These are phyloP conservation scores for Phyllosticta paracitricarpa DNA, from an alignment of 2,329 filamentous ascomycete species.

Conservation along the genomic window DNA sequence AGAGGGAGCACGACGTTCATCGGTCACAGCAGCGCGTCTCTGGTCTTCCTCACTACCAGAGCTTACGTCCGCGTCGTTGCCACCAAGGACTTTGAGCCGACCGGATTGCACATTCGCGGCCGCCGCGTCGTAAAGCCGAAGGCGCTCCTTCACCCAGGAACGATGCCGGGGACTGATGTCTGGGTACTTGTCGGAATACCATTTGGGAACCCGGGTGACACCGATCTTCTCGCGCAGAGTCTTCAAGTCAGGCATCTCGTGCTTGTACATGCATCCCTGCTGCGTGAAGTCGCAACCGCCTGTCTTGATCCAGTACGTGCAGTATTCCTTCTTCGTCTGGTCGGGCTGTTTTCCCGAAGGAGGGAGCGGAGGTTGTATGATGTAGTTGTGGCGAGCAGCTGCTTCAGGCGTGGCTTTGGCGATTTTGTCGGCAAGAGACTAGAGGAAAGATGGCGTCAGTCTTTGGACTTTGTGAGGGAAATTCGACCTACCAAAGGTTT, in stretches of 20 bases:
- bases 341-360: constrained; percentile 32
- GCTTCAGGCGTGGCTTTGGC: neutral
- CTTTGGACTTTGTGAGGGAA: neutral
- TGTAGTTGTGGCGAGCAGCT: neutral
- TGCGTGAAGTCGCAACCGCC: constrained; percentile 78
- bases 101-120: neutral
- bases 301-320: constrained; percentile 81
- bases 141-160: neutral
- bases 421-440: neutral
- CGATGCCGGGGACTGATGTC: neutral
- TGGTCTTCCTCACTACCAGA: neutral
- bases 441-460: neutral
- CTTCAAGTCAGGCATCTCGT: constrained; percentile 72
- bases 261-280: constrained; percentile 80
- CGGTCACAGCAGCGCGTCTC: neutral
- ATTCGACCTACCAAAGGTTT: neutral
- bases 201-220: constrained; percentile 46
- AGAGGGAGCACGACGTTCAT: neutral
- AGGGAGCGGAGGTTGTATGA: constrained; percentile 13
- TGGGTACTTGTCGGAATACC: constrained; percentile 30
- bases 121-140: neutral
- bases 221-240: constrained; percentile 58
- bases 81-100: neutral
- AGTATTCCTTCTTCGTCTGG: constrained; percentile 60
- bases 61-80: neutral